Base-by-base conservation (phyloP, 73 alveolate species). In the Paramecium sexaurelia region DNA sequence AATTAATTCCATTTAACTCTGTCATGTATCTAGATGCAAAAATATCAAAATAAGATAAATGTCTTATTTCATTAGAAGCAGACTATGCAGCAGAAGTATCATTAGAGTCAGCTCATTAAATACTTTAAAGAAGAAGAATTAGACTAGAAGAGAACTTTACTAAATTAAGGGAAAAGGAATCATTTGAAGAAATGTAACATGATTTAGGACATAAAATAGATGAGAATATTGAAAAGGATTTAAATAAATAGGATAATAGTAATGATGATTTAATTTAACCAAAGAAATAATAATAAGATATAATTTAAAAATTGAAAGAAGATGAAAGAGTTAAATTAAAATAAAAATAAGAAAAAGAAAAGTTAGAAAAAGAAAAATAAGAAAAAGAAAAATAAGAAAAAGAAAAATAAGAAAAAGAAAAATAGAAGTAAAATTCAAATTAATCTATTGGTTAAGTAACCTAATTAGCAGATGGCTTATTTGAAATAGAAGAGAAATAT, bases 21-120 rank as follows among this genome's bases (percentile, higher is more conserved):
- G 83, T 61, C 26, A 29, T 26, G 19, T 61, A 61, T 20, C 67
- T 51, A 19, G 83, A 61, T 11, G 83, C 83, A 13, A 26, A 32
- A 61, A 26, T 61, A 10, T 45, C 47, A 29, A 61, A 61, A 61
- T 32, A 61, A 61, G 83, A 61, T 29, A 61, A 10, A 26, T 61
- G 83, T 20, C 11, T 61, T 1, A 61, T 61, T 26, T 61, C 83
- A 11, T 19, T 61, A 29, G 83, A 61, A 61, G 83, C 83, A 1
- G 83, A 61, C 26, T 61, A 61, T 29, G 47, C 83, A 29, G 83
- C 83, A 13, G 83, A 61, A 13, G 83, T 61, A 1, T 61, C 83
- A 7, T 32, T 61, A 11, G 26, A 26, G 1, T 26, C 47, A 1
- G 83, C 83, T 6, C 47, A 61, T 26, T 61, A 61, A 61, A 61